These are phyloP conservation scores for Melaleuca quinquenervia DNA, from an alignment of 345 rosid genomes.

Conservation along the genomic window DNA sequence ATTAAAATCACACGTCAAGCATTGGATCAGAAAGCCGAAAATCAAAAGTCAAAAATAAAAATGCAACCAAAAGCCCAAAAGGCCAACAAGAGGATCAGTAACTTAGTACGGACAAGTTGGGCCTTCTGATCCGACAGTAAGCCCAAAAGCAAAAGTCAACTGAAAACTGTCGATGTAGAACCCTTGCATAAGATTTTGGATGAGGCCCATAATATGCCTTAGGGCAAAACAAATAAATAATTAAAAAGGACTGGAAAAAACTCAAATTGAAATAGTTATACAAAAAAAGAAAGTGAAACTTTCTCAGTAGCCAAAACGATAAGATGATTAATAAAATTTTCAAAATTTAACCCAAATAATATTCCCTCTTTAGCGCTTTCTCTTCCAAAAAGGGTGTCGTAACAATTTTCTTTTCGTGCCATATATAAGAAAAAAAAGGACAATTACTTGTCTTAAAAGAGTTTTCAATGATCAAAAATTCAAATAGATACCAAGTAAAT, in stretches of 20 bases:
- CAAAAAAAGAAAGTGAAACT: not conserved
- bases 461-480: too few relatives aligned
- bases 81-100: not conserved
- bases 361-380: not conserved
- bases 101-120: not conserved
- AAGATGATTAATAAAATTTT: not conserved
- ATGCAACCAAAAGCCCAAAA: not conserved
- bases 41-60: not conserved
- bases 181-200: not conserved
- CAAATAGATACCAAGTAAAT: too few relatives aligned
- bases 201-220: not conserved
- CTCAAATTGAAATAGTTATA: not conserved
- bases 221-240: not conserved
- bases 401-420: not conserved
- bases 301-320: not conserved
- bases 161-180: not conserved
- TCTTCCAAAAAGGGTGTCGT: not conserved
- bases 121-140: not conserved
- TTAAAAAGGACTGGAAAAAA: not conserved
- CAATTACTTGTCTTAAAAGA: not conserved
- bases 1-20: not conserved
- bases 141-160: not conserved
- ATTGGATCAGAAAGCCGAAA: not conserved
- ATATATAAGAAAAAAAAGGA: accelerated
- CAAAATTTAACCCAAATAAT: not conserved